Evolutionary conservation across 495 filamentous ascomycete species (phyloP).

Genomic region (Podospora sp.): DNA sequence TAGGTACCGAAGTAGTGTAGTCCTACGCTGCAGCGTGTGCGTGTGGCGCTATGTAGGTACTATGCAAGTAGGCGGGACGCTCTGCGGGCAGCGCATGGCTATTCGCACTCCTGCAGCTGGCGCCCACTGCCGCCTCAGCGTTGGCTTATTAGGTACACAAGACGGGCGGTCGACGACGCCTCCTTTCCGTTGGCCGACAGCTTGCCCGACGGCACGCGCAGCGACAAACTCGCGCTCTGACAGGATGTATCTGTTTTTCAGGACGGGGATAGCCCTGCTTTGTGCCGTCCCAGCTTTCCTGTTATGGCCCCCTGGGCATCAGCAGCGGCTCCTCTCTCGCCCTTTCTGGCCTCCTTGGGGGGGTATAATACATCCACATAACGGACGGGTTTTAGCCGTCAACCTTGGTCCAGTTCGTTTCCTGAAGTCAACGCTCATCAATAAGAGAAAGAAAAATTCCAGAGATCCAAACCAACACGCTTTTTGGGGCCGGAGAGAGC

Average conservation of each 20-base stretch:
- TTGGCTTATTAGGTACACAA: not conserved
- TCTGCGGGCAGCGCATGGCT: not conserved
- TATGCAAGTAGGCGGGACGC: no score
- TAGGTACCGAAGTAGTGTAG: not conserved
- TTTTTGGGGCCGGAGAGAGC: conserved; percentile 26
- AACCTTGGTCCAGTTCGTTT: conserved; percentile 35
- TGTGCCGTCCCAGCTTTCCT: conserved; percentile 33
- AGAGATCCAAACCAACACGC: conserved; percentile 26
- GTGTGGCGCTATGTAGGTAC: not conserved
- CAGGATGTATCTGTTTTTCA: conserved; percentile 15
- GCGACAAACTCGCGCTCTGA: conserved; percentile 1
- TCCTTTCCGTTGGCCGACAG: not conserved
- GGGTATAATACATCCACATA: conserved; percentile 32
- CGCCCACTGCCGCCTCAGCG: not conserved
- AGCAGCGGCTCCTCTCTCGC: conserved; percentile 25
- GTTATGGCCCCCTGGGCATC: conserved; percentile 30
- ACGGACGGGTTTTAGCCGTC: conserved; percentile 31
- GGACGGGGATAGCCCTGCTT: conserved; percentile 31
- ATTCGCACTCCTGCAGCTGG: conserved; percentile 4
- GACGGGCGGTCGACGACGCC: not conserved
- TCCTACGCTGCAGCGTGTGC: conserved; percentile 3
- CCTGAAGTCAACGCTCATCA: conserved; percentile 23
- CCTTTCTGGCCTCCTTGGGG: conserved; percentile 26
- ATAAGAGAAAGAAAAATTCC: conserved; percentile 23
- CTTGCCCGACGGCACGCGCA: conserved; percentile 6